A percentile compares a stretch with the other conserved stretches of the same genome.
These are phyloP conservation scores for Globisporangium radiosum DNA, from an alignment of 352 stramenopile genomes.

Conservation along the genomic window DNA sequence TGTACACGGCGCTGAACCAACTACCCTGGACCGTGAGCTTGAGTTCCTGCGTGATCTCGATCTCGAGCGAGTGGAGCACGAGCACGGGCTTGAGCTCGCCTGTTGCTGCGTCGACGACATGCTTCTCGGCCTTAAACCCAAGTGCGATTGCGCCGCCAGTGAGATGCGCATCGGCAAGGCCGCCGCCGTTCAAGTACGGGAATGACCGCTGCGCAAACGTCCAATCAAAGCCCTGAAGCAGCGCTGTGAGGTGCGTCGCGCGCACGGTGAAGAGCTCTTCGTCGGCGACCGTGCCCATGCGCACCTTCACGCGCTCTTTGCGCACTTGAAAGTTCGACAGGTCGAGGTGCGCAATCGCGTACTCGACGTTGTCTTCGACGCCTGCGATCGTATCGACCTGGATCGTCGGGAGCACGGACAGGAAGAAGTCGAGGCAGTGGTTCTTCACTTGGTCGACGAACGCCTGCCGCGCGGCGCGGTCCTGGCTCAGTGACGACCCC, in stretches of 20 bases:
- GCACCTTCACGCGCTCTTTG: conserved; percentile 83
- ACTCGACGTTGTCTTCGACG: conserved; percentile 68
- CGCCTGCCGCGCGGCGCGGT: conserved; percentile 63
- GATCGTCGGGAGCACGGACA: conserved; percentile 77
- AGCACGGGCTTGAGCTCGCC: conserved; percentile 63
- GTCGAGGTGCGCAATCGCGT: conserved; percentile 74
- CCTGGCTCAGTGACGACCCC: conserved; percentile 50
- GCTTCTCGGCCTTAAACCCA: conserved; percentile 80
- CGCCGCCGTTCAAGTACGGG: conserved; percentile 78
- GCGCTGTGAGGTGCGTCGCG: conserved; percentile 62
- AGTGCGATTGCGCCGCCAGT: conserved; percentile 68
- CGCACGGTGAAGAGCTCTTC: conserved; percentile 78
- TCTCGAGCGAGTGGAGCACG: conserved; percentile 78
- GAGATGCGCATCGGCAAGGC: conserved; percentile 62
- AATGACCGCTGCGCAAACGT: conserved; percentile 85
- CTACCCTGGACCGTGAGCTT: conserved; percentile 79
- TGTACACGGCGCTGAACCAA: conserved; percentile 85
- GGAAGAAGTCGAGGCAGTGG: conserved; percentile 82
- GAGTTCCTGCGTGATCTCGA: conserved; percentile 78
- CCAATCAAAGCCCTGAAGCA: conserved; percentile 82
- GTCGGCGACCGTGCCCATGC: conserved; percentile 71
- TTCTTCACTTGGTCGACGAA: conserved; percentile 80
- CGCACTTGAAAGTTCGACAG: conserved; percentile 77
- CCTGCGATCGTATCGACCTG: conserved; percentile 78
- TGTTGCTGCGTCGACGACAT: conserved; percentile 41